Evolutionary conservation across 2,329 filamentous ascomycete species (phyloP), one percentile per base, ranked within the genome.

Genomic region (Aureobasidium sp.): DNA sequence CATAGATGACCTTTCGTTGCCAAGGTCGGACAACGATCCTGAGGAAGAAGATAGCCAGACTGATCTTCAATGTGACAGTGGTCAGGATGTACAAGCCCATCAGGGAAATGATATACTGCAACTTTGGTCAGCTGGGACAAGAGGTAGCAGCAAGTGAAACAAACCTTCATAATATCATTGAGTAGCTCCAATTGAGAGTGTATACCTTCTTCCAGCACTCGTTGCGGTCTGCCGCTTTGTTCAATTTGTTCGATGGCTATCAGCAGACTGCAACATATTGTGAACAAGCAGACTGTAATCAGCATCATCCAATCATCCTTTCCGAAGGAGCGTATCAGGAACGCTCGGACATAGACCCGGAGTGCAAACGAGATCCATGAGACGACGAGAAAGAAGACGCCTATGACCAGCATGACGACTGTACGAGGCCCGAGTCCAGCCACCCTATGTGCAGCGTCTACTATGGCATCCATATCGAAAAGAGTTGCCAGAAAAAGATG

Each of bases 1-100:
- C 54, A 44, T 68, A 70, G 39, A 74, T 65, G 21, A 67, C 64
- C 29, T 62, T 62, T 25, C 65, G 63, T 39, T 79, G 77, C 73
- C 74, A 77, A 11, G 47, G 54, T 36, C 71, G 68, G 11, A 67
- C 68, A 14, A 77, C 69, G 39, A 79, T 74, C 1, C 77, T 74
- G 3, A 75, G 69, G 66, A 78, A 78, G 68, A 78, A 78, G 41
- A 79, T 66, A 9, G 71, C 75, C 5, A 79, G 66, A 2, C 76
- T 77, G 34, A 79, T 72, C 63, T 79, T 79, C 62, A 78, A 65
- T 13, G 73, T 62, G 62, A 76, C 71, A 63, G 75, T 73, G 0
- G 75, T 71, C 7, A 73, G 55, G 39, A 77, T 65, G 63, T 79
- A 79, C 0, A 74, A 67, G 10, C 67, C 68, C 61, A 78, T 72